Evolutionary conservation across 768 basidiomycete species (phyloP), one percentile per base, ranked within the genome.

Genomic region (Tephrocybe rancida): DNA sequence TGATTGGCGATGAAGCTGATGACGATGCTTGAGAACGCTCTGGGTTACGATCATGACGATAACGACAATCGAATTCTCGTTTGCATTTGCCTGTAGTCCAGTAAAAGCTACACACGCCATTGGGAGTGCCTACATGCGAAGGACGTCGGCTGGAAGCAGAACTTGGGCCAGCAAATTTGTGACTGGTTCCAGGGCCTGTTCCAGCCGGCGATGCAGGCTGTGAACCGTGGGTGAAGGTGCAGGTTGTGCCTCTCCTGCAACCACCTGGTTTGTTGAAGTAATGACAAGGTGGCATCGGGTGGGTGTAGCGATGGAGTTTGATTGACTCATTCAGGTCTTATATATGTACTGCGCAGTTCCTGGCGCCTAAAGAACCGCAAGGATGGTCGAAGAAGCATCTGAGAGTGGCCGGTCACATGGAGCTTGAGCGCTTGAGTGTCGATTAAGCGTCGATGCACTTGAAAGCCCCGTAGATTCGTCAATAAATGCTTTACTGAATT

Each of bases 81-180:
- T 57, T 71, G 64, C 83, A 85, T 37, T 55, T 65, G 9, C 82
- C 83, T 0, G 58, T 64, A 1, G 69, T 64, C 80, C 80, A 84
- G 60, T 67, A 85, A 57, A 64, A 76, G 22, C 56, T 64, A 65
- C 83, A 85, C 7, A 71, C 66, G 2, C 79, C 79, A 19, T 25
- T 55, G 3, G 76, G 75, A 21, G 50, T 53, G 30, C 49, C 24
- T 44, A 54, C 5, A 46, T 19, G 21, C 25, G 26, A 60, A 51
- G 52, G 52, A 39, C 54, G 52, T 29, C 39, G 55, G 48, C 22
- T 48, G 26, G 39, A 41, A 16, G 34, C 21, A 44, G 50, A 41
- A 45, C 48, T 48, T 47, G 51, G 39, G 22, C 38, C 44, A 58
- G 48, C 16, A 14, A 30, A n/a, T n/a, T 32, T 48, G 8, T 21